A percentile compares a stretch with the other conserved stretches of the same genome.
phyloP scores from a whole-genome alignment of 257 asterid species.

The Penstemon newberryi region DNA sequence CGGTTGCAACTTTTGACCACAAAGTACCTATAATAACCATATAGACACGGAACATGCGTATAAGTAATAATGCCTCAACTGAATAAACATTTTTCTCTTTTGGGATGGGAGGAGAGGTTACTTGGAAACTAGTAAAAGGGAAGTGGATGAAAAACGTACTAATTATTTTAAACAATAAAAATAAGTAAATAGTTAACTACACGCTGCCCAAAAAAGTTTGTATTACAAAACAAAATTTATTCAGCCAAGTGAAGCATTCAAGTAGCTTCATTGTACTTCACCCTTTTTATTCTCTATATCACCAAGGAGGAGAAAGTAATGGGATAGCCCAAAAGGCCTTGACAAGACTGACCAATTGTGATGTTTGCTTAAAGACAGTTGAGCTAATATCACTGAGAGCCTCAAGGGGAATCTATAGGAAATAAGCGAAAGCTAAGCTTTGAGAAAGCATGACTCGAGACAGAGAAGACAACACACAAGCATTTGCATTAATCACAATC shows the following conservation, averaged over 20 bases:
- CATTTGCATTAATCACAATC: no score
- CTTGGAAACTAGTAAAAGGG: background rate
- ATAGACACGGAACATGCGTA: constrained; percentile 36
- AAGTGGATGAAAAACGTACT: background rate
- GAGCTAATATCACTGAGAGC: background rate
- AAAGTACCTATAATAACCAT: constrained; percentile 72
- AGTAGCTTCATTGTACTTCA: background rate
- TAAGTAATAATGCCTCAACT: constrained; percentile 30
- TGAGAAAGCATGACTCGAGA: no score
- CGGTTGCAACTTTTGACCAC: constrained; percentile 97
- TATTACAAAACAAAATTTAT: background rate
- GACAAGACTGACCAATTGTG: background rate
- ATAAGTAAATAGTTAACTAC: background rate
- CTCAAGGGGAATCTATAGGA: no score
- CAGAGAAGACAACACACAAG: no score
- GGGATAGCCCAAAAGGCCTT: constrained; percentile 4
- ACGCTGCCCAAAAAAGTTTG: background rate
- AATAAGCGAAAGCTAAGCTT: background rate
- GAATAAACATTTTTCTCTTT: constrained; percentile 1
- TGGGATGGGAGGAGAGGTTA: background rate
- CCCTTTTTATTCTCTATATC: background rate
- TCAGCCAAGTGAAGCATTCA: background rate
- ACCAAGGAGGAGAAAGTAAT: background rate
- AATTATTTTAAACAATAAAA: background rate
- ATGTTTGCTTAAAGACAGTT: background rate